Base-by-base conservation (phyloP, 1,139 yeast genomes). In the Nakaseomyces glabratus region DNA sequence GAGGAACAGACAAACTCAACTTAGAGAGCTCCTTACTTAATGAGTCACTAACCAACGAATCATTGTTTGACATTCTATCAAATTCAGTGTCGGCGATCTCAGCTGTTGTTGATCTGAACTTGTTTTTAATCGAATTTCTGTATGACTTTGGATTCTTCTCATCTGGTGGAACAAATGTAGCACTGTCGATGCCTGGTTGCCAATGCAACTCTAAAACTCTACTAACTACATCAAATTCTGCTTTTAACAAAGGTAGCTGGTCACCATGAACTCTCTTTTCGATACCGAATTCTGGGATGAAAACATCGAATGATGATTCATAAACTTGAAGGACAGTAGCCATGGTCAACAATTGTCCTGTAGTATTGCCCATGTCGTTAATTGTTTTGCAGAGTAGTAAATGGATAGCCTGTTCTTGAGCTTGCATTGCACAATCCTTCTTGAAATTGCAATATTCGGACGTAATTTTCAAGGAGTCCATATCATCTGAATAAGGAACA, bases 261-360 rank as follows among this genome's bases (percentile, higher is more conserved):
- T 90, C 98, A 28, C 97, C 96, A 52, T 90, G 98, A 18, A 90
- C 97, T 51, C 98, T 75, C 62, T 90, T 90, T 58, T 90, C 98
- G 47, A 90, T 84, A 28, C 98, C 97, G 62, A 88, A 80, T 48
- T 85, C 96, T 1, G 97, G 97, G 42, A 90, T 70, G 44, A 85
- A 75, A 6, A 90, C 93, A 59, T 90, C 98, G 63, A 90, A 90
- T 1, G 97, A 85, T 2, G 95, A 84, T 60, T 90, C 97, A 55
- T 88, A 88, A 6, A 88, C 97, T 57, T 86, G 96, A 23, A 86
- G 63, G 25, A 90, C 93, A 10, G 86, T 76, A 10, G 95, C 96
- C 71, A 79, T 76, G 30, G 86, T 77, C 47, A 88, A 69, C 34
- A 86, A 59, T 57, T 86, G 95, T 1, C 93, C 93, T 6, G 90